These are phyloP conservation scores for Jamesozyma rosinii DNA, from an alignment of 805 yeast species.

Conservation along the genomic window DNA sequence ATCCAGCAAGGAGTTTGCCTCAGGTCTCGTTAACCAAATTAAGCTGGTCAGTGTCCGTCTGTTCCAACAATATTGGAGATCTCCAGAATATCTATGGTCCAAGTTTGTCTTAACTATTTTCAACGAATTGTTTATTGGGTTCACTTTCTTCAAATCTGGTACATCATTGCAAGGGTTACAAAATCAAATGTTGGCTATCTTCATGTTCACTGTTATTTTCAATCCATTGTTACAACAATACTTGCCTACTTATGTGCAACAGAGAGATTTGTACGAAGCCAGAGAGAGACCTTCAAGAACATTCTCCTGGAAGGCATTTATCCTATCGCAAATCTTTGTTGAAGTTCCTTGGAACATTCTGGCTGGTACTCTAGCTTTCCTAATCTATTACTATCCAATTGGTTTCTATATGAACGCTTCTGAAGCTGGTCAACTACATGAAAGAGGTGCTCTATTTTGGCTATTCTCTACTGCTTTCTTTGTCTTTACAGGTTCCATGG, in stretches of 20 bases:
- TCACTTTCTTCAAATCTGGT: conserved; percentile 62
- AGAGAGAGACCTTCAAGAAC: conserved; percentile 69
- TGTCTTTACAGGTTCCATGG: conserved; percentile 49
- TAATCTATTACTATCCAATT: conserved; percentile 65
- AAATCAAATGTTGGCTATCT: conserved; percentile 70
- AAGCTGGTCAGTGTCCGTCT: conserved; percentile 43
- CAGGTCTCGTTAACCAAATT: conserved; percentile 36
- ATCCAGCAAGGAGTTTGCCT: conserved; percentile 35
- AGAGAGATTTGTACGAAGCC: conserved; percentile 60
- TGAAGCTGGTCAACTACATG: conserved; percentile 37
- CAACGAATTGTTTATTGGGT: conserved; percentile 61
- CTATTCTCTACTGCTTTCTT: conserved; percentile 38
- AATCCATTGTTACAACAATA: conserved; percentile 53
- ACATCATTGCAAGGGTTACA: conserved; percentile 62
- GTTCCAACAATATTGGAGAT: conserved; percentile 59
- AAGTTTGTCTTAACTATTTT: conserved; percentile 45
- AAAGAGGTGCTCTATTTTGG: conserved; percentile 53
- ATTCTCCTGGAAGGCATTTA: conserved; percentile 55
- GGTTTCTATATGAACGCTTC: conserved; percentile 56
- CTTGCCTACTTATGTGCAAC: conserved; percentile 51
- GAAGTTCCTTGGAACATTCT: conserved; percentile 59
- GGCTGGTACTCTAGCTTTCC: conserved; percentile 53
- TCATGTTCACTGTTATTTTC: conserved; percentile 54
- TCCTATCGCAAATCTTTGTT: conserved; percentile 50
- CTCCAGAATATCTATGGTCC: conserved; percentile 53